A percentile compares a stretch with the other conserved stretches of the same genome.
phyloP scores from a whole-genome alignment of 1,284 basidiomycete genomes.

The Puccinia horiana region DNA sequence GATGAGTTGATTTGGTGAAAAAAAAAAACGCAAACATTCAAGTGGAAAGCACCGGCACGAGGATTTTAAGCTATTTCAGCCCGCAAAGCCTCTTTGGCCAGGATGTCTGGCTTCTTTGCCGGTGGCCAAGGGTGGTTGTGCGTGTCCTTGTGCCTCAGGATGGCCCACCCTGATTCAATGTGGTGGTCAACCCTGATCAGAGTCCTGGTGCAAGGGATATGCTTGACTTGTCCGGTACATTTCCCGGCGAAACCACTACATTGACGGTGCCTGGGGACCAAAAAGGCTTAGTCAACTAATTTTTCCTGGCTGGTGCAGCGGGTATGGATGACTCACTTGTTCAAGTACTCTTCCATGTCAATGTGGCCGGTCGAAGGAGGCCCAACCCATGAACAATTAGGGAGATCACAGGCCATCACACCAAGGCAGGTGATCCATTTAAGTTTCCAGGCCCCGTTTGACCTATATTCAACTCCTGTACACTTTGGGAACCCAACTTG shows the following conservation, averaged over 20 bases:
- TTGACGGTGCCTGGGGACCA: neutral
- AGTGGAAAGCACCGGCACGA: neutral
- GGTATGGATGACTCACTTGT: neutral
- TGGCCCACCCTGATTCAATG: neutral
- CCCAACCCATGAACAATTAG: neutral
- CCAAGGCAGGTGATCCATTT: neutral
- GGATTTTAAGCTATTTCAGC: neutral
- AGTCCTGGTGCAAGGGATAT: neutral
- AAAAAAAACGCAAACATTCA: neutral
- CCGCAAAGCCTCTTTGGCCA: neutral
- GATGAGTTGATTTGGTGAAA: neutral
- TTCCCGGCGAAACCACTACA: neutral
- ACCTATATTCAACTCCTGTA: neutral
- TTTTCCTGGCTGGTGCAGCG: neutral
- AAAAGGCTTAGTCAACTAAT: neutral
- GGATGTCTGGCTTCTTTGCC: neutral
- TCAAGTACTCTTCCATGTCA: neutral
- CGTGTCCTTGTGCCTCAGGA: neutral
- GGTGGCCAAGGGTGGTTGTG: slow-evolving; percentile 20
- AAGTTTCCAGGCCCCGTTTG: neutral
- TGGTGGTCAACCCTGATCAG: neutral
- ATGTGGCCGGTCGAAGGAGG: too few relatives aligned
- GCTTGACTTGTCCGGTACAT: neutral
- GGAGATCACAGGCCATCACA: neutral
- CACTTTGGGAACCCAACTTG: neutral